phyloP scores from a whole-genome alignment of 768 basidiomycete genomes.

The Leccinum arenicola region DNA sequence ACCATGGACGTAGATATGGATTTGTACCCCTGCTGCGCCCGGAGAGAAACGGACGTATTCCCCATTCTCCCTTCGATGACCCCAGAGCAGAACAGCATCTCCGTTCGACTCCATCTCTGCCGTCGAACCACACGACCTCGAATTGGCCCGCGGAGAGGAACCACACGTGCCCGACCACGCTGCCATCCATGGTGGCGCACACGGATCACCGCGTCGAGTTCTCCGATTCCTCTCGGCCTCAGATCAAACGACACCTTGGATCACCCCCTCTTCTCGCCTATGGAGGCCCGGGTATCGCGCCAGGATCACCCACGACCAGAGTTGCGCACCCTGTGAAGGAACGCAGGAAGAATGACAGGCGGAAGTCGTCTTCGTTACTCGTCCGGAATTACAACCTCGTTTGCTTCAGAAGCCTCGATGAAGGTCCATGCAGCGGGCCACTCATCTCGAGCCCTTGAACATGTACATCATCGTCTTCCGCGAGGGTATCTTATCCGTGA shows the following conservation, averaged over 20 bases:
- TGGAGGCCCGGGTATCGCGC: conserved; percentile 43
- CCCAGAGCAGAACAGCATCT: conserved; percentile 32
- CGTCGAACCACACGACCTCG: conserved; percentile 48
- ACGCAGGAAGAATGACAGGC: conserved; percentile 6
- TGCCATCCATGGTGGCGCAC: conserved; percentile 2
- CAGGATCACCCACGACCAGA: conserved; percentile 27
- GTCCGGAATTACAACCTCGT: conserved; percentile 97
- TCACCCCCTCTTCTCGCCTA: conserved; percentile 42
- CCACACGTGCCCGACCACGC: conserved; percentile 13
- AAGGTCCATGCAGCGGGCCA: conserved; percentile 92
- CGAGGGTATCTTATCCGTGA: conserved; percentile 90
- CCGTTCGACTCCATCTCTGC: conserved; percentile 44
- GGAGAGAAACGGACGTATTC: conserved; percentile 54
- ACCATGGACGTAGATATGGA: conserved; percentile 89
- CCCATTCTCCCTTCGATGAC: conserved; percentile 31
- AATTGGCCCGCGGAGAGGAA: conserved; percentile 37
- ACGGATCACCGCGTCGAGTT: background rate
- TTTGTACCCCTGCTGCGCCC: conserved; percentile 69
- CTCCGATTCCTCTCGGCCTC: conserved; percentile 30
- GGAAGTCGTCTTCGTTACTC: background rate
- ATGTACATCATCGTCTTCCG: conserved; percentile 99
- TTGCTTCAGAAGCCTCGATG: conserved; percentile 98
- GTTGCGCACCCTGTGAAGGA: conserved; percentile 13
- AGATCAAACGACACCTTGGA: conserved; percentile 46
- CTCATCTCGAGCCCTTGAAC: conserved; percentile 97